Base-by-base conservation (phyloP, 495 filamentous ascomycete genomes). In the Tetracladium setigerum region DNA sequence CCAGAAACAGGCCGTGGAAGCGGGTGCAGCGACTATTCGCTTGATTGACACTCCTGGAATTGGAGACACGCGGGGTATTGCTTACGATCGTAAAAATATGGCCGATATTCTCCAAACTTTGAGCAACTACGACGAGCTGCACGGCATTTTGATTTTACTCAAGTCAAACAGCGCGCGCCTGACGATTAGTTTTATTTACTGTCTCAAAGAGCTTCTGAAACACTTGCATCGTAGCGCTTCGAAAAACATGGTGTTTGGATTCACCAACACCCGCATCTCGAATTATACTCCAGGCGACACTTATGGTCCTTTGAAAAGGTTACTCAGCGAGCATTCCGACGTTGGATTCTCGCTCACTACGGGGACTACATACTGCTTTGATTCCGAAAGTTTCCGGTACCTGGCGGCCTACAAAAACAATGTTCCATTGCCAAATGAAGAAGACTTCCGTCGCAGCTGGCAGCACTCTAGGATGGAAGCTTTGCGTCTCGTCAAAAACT, bases 31-130 rank as follows among this genome's bases (percentile, higher is more conserved):
- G n/a, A 58, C 49, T 3, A 48, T 70, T 24, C 64, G 69, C 1
- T 54, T 72, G 16, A 69, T 72, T 35, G 69, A 73, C 38, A 73
- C 70, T 0, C 69, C 70, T 0, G 70, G 70, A 0, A 67, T 71
- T 15, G 67, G 69, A 4, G 69, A 74, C 39, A 70, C 63, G 0
- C 53, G 65, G 8, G 70, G 68, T 0, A 5, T 63, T 0, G 40
- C 48, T 0, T 53, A 62, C 8, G 70, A 72, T 47, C 56, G 59
- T 9, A 49, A 64, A 50, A 74, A 74, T 44, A 70, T 71, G 66
- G 59, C 53, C 13, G 60, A 73, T 44, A 66, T 72, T 22, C 50
- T 73, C 0, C 2, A 8, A 2, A 56, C 52, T 0, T 47, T 72
- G 7, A 47, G 57, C 34, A 57, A 16, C 15, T 68, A 68, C 31